A percentile compares a stretch with the other conserved stretches of the same genome.
phyloP scores from a whole-genome alignment of 2,329 filamentous ascomycete genomes.

The Ciborinia camelliae region DNA sequence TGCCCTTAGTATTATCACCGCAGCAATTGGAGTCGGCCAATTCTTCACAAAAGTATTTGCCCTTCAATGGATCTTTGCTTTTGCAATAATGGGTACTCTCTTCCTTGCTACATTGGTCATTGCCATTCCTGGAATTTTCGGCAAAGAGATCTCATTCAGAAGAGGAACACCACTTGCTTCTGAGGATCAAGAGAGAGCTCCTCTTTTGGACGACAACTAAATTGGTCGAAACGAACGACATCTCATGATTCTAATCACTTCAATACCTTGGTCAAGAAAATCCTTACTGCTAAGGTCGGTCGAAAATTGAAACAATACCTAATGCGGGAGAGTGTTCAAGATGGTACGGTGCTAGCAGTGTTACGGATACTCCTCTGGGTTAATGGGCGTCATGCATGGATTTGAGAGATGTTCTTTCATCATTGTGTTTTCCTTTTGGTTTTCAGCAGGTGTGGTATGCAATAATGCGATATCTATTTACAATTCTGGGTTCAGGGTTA shows the following conservation, averaged over 20 bases:
- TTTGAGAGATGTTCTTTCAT: background rate
- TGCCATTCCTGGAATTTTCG: conserved; percentile 61
- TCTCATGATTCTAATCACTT: background rate
- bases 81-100: conserved; percentile 73
- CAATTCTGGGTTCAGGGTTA: background rate
- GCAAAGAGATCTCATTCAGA: conserved; percentile 53
- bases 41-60: conserved; percentile 70
- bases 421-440: background rate
- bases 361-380: background rate
- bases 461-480: conserved; percentile 7
- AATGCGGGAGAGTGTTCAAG: background rate
- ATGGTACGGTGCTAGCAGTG: background rate
- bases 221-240: background rate
- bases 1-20: conserved; percentile 67
- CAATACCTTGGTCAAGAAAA: background rate
- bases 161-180: conserved; percentile 46
- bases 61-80: conserved; percentile 91
- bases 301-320: background rate
- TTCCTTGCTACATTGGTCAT: conserved; percentile 65
- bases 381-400: background rate
- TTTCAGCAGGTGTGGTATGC: background rate
- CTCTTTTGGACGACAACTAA: conserved; percentile 52
- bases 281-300: too few species aligned
- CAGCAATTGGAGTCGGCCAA: conserved; percentile 75
- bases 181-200: conserved; percentile 53